Evolutionary conservation across 352 stramenopile genomes (phyloP).

Genomic region (Globisporangium mamillatum): DNA sequence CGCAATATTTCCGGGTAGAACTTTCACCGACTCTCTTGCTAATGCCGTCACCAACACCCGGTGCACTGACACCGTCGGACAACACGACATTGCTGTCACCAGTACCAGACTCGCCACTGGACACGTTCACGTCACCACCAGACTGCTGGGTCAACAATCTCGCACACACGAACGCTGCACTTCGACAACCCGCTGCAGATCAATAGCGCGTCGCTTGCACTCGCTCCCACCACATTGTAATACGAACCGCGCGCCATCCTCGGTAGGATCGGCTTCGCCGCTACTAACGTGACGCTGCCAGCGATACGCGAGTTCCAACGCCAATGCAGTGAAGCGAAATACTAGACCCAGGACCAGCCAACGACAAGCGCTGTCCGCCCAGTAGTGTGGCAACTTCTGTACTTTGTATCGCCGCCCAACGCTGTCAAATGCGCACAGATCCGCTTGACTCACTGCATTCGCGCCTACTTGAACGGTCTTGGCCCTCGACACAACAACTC

Average conservation of each 20-base stretch:
- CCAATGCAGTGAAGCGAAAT: neutral
- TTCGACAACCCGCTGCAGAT: neutral
- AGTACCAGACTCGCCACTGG: neutral
- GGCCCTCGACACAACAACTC: neutral
- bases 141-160: neutral
- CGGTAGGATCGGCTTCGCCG: neutral
- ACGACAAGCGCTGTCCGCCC: neutral
- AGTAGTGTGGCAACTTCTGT: neutral
- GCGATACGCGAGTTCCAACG: neutral
- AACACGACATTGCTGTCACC: neutral
- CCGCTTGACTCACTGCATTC: constrained; percentile 16
- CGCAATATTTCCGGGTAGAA: constrained; percentile 22
- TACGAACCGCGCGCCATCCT: neutral
- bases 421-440: constrained; percentile 13
- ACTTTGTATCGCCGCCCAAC: neutral
- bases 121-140: neutral
- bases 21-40: constrained; percentile 13
- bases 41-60: neutral
- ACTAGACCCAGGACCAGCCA: neutral
- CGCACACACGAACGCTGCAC: neutral
- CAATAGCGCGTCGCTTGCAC: neutral
- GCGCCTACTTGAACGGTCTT: neutral
- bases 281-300: constrained; percentile 4
- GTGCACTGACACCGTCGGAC: constrained; percentile 1
- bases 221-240: neutral